phyloP scores from a whole-genome alignment of 441 rosid genomes.

The Populus hybrid region DNA sequence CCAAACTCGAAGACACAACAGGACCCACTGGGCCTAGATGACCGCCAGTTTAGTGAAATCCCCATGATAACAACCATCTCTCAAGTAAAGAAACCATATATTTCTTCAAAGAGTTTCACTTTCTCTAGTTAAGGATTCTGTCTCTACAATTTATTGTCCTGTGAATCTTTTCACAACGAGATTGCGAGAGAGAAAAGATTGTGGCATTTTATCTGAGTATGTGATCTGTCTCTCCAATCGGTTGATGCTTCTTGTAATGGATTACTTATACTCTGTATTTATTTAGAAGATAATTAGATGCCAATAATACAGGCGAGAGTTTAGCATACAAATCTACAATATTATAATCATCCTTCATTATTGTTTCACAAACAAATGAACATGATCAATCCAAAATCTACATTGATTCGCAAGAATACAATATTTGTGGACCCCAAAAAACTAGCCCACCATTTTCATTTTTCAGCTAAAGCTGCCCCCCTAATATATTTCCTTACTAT shows the following conservation, averaged over 20 bases:
- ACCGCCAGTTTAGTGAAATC: too few species aligned
- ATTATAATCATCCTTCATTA: neutral
- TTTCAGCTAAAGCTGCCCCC: neutral
- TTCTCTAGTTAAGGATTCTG: too few species aligned
- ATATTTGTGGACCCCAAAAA: neutral
- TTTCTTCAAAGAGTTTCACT: too few species aligned
- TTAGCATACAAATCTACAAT: neutral
- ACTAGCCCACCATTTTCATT: neutral
- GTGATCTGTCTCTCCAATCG: too few species aligned
- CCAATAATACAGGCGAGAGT: neutral
- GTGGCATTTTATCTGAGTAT: too few species aligned
- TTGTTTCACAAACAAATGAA: too few species aligned
- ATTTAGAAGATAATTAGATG: neutral
- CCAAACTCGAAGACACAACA: too few species aligned
- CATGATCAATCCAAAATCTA: neutral
- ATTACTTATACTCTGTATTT: neutral
- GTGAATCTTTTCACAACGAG: neutral
- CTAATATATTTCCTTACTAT: too few species aligned
- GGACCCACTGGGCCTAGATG: too few species aligned
- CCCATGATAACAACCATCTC: too few species aligned
- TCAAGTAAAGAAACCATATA: too few species aligned
- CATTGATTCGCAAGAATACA: neutral
- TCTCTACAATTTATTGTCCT: neutral
- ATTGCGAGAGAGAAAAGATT: neutral
- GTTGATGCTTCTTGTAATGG: neutral